Conservation (phyloP, 1,284 basidiomycete species). For the Volvariella volvacea region DNA sequence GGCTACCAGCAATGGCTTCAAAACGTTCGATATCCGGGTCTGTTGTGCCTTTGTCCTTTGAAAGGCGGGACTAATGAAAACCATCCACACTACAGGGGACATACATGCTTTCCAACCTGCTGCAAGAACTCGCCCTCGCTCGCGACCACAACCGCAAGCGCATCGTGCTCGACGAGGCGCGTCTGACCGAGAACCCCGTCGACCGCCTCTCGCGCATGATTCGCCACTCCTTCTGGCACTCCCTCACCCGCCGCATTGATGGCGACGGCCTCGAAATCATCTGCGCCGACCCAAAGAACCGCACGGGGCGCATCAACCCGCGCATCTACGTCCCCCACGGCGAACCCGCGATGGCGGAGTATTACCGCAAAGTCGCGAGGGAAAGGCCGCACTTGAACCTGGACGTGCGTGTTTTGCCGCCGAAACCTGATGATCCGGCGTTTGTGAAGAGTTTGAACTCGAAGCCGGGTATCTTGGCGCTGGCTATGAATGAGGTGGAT, state of each 20-base stretch:
- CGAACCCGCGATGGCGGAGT: conserved; percentile 90
- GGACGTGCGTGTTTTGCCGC: conserved; percentile 85
- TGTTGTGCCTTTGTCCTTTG: conserved; percentile 21
- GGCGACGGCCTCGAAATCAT: conserved; percentile 96
- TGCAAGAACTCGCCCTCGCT: conserved; percentile 97
- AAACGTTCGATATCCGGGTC: conserved; percentile 91
- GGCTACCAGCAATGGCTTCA: conserved; percentile 96
- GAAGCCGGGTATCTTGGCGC: conserved; percentile 88
- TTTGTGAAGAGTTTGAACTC: conserved; percentile 93
- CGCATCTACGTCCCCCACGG: conserved; percentile 92
- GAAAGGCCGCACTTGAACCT: conserved; percentile 89
- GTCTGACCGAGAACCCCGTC: conserved; percentile 95
- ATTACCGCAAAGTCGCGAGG: conserved; percentile 78
- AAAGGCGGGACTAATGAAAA: background rate
- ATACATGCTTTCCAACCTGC: conserved; percentile 98
- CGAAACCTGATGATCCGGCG: conserved; percentile 76
- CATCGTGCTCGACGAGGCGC: conserved; percentile 95
- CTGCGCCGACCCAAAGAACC: conserved; percentile 94
- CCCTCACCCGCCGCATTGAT: conserved; percentile 93
- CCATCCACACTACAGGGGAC: conserved; percentile 61
- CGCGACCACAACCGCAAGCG: conserved; percentile 92
- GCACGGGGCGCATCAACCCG: conserved; percentile 79
- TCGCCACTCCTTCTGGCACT: conserved; percentile 97
- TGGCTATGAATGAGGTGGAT: conserved; percentile 93
- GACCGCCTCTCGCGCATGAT: conserved; percentile 98